phyloP scores from a whole-genome alignment of 768 basidiomycete genomes.

The Leccinum variicolor region DNA sequence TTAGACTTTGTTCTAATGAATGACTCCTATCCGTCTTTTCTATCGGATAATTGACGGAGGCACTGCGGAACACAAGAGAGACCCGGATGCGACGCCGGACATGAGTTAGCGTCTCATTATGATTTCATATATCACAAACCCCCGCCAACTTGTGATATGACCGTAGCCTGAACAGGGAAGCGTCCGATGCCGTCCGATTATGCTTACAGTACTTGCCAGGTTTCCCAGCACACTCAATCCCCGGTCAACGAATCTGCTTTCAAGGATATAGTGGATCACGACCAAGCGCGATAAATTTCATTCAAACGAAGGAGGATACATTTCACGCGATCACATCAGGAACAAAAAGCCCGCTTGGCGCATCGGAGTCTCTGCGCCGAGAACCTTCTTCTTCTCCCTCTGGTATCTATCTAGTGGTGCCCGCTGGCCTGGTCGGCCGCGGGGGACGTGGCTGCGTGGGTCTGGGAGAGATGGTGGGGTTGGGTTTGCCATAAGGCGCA shows the following conservation, averaged over 20 bases:
- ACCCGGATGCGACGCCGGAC: not conserved
- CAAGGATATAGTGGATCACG: not conserved
- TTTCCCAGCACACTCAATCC: not conserved
- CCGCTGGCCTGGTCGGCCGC: not conserved
- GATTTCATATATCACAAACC: not conserved
- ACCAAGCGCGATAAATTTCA: not conserved
- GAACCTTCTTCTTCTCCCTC: not conserved
- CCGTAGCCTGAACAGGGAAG: not conserved
- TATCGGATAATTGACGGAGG: not conserved
- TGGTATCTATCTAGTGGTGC: not conserved
- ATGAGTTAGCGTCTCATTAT: not conserved
- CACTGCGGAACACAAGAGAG: not conserved
- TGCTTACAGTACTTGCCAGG: not conserved
- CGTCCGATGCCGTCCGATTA: not conserved
- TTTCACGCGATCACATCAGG: not conserved
- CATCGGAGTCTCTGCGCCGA: not conserved
- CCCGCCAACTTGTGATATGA: not conserved
- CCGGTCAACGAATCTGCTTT: not conserved
- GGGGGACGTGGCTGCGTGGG: conserved; percentile 2
- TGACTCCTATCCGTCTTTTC: not conserved
- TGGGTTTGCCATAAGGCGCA: conserved; percentile 8
- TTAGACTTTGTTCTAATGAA: not conserved
- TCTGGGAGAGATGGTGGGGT: not conserved
- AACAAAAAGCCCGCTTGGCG: not conserved
- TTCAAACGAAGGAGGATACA: not conserved